Evolutionary conservation across 208 protist species (phyloP).

Genomic region (Lotmaria passim): DNA sequence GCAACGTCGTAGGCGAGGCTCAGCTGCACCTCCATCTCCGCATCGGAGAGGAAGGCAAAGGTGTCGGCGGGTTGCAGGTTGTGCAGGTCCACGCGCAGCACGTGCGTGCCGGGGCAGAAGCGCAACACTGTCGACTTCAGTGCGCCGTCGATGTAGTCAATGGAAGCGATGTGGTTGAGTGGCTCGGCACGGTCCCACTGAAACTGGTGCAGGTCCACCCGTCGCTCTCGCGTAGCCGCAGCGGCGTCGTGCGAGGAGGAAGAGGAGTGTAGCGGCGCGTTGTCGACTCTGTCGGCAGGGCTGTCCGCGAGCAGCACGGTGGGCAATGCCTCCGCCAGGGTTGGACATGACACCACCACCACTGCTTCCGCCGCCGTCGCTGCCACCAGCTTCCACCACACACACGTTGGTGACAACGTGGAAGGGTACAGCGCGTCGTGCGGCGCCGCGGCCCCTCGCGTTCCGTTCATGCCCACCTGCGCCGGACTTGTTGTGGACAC

Average conservation of each 20-base stretch:
- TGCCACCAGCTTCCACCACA: slow-evolving; percentile 36
- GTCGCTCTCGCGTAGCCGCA: slow-evolving; percentile 21
- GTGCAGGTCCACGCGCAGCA: slow-evolving; percentile 66
- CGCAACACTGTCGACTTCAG: slow-evolving; percentile 39
- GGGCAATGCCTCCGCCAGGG: slow-evolving; percentile 5
- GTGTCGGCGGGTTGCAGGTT: slow-evolving; percentile 44
- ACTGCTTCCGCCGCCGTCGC: slow-evolving; percentile 27
- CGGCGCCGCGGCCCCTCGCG: neutral
- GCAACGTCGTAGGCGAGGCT: slow-evolving; percentile 42
- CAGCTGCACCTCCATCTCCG: slow-evolving; percentile 43
- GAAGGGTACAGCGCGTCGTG: neutral
- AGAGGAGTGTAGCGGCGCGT: no score
- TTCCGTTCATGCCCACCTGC: neutral
- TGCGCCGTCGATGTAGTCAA: slow-evolving; percentile 55
- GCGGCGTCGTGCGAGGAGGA: no score
- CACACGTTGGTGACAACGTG: slow-evolving; percentile 6
- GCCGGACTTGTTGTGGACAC: neutral
- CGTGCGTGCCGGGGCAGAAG: slow-evolving; percentile 56
- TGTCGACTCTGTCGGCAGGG: no score
- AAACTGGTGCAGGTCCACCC: slow-evolving; percentile 59
- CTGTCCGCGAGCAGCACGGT: no score
- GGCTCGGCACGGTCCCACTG: slow-evolving; percentile 71
- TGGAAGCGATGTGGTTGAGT: slow-evolving; percentile 43
- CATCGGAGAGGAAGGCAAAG: slow-evolving; percentile 58
- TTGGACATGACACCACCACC: slow-evolving; percentile 27